These are phyloP conservation scores for Parasitella parasitica DNA, from an alignment of 371 early-diverging fungal species.

Conservation along the genomic window DNA sequence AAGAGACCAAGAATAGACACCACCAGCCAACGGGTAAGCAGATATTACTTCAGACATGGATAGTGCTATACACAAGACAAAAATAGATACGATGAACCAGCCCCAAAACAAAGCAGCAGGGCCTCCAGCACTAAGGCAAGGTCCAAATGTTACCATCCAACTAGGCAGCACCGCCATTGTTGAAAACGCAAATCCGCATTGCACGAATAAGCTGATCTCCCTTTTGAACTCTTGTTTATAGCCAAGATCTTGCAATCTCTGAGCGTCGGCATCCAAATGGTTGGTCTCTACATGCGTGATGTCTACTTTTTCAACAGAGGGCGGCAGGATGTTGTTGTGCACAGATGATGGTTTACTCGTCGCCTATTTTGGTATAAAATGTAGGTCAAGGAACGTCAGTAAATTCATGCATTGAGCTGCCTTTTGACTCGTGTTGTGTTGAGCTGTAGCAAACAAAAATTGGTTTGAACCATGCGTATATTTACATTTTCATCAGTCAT, in stretches of 20 bases:
- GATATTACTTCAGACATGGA: constrained; percentile 42
- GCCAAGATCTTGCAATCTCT: constrained; percentile 32
- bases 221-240: constrained; percentile 47
- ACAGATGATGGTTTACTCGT: background rate
- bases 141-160: constrained; percentile 38
- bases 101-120: constrained; percentile 42
- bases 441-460: no score
- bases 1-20: constrained; percentile 40
- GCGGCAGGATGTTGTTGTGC: background rate
- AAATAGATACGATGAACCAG: constrained; percentile 32
- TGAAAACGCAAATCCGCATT: constrained; percentile 32
- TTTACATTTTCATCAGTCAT: background rate
- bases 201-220: constrained; percentile 36
- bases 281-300: constrained; percentile 11
- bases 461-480: background rate
- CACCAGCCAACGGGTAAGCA: constrained; percentile 37
- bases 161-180: constrained; percentile 40
- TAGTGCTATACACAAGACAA: constrained; percentile 37
- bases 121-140: constrained; percentile 32
- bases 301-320: constrained; percentile 2
- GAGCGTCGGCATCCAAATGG: constrained; percentile 33
- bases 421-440: no score
- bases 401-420: background rate
- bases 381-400: no score
- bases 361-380: background rate